Base-by-base conservation (phyloP, 2,329 filamentous ascomycete species). In the Calonectria hongkongensis region DNA sequence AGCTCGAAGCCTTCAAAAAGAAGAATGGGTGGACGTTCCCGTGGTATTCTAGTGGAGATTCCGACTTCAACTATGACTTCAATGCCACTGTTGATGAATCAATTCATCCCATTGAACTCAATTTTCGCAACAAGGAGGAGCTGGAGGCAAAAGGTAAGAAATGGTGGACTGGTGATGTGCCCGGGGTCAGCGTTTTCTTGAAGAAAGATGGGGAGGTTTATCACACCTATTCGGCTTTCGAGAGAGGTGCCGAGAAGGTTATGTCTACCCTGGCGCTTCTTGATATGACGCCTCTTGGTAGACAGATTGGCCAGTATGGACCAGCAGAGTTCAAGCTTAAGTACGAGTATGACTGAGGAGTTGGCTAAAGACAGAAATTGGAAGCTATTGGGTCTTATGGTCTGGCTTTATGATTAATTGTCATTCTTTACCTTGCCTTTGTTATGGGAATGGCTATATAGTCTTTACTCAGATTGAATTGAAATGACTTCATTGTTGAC, bases 1-100 rank as follows among this genome's bases (percentile, higher is more conserved):
- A 84, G 70, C 81, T 87, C 25, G 79, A 82, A 8, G 79, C 76
- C 0, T 86, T 83, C 76, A 82, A 83, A 71, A 73, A 81, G 16
- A 79, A 81, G 51, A 83, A 84, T 74, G 84, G 81, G 16, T 88
- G 85, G 85, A 78, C 71, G 1, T 86, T 85, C 62, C 85, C 84
- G 1, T 87, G 85, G 82, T 85, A 83, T 68, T 84, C 83, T 6
- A 84, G 80, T 47, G 78, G 79, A 7, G 80, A 75, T 1, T 81
- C 80, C 6, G 78, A 82, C 48, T 87, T 86, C 74, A 86, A 86
- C 76, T 83, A 82, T 70, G 84, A 86, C 74, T 85, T 85, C 62
- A 77, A 84, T 58, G 85, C 79, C 9, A 83, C 82, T 2, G 63
- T 82, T 16, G 83, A 85, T 43, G 76, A 81, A 25, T 62, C 66